Evolutionary conservation across 2,329 filamentous ascomycete genomes (phyloP).

Genomic region (Coniochaeta prunicola): DNA sequence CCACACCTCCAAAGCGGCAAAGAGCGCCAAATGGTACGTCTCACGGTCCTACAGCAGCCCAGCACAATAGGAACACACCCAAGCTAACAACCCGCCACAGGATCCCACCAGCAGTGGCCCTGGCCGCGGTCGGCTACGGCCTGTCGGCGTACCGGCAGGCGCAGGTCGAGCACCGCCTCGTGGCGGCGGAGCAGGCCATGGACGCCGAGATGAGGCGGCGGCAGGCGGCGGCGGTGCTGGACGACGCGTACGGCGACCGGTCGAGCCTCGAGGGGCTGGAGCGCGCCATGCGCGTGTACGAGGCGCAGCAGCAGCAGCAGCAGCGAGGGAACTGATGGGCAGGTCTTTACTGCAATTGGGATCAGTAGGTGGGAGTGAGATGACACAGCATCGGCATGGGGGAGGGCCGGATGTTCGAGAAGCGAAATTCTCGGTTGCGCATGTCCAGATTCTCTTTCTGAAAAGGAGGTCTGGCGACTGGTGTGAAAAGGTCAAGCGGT

Average conservation of each 20-base stretch:
- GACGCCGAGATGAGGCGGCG: conserved; percentile 9
- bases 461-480: no score
- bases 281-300: conserved; percentile 20
- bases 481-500: neutral
- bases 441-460: no score
- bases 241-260: conserved; percentile 23
- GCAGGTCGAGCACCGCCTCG: neutral
- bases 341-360: neutral
- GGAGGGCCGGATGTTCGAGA: no score
- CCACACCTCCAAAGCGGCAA: conserved; percentile 10
- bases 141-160: conserved; percentile 13
- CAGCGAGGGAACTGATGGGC: neutral
- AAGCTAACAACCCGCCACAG: conserved; percentile 6
- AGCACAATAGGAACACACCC: neutral
- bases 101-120: conserved; percentile 15
- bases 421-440: no score
- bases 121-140: conserved; percentile 17
- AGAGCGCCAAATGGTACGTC: conserved; percentile 15
- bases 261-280: conserved; percentile 22
- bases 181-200: conserved; percentile 9
- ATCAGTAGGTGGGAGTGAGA: no score
- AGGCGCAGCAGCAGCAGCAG: conserved; percentile 6
- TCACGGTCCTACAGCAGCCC: neutral
- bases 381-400: no score
- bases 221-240: conserved; percentile 12